Percentiles rank a stretch among this genome's conserved stretches.
phyloP scores from a whole-genome alignment of 2,329 filamentous ascomycete genomes.

The Waltergamsia citrina region DNA sequence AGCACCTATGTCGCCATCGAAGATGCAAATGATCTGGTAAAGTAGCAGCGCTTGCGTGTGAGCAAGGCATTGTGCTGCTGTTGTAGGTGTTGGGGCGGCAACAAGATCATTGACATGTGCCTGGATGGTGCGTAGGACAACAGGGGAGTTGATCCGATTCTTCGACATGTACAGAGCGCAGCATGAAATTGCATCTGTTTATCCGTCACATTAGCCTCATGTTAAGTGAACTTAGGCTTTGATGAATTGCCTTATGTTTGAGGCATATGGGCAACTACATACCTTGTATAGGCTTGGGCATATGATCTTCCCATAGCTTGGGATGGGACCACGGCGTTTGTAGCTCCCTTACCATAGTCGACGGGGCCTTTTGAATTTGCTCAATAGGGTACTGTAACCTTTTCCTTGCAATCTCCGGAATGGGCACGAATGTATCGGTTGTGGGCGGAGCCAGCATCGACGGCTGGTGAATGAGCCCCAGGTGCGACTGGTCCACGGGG shows the following conservation, averaged over 20 bases:
- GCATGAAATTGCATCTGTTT: constrained; percentile 37
- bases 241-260: no score
- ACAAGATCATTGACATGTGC: constrained; percentile 32
- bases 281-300: constrained; percentile 44
- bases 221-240: no score
- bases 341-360: constrained; percentile 36
- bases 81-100: constrained; percentile 18
- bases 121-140: constrained; percentile 39
- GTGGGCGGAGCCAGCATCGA: constrained; percentile 12
- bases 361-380: constrained; percentile 37
- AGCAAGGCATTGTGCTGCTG: constrained; percentile 21
- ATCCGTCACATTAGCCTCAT: no score
- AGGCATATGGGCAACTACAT: no score
- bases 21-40: constrained; percentile 39
- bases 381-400: constrained; percentile 36
- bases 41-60: constrained; percentile 37
- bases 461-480: constrained; percentile 12
- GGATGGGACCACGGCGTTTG: constrained; percentile 44
- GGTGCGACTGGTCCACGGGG: neutral
- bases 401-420: constrained; percentile 15
- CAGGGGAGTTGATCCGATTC: constrained; percentile 33
- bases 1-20: constrained; percentile 36
- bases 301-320: constrained; percentile 36
- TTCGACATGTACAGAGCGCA: constrained; percentile 43
- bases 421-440: constrained; percentile 10